Evolutionary conservation across 73 alveolate genomes (phyloP).

Genomic region (Blepharisma japonicum): DNA sequence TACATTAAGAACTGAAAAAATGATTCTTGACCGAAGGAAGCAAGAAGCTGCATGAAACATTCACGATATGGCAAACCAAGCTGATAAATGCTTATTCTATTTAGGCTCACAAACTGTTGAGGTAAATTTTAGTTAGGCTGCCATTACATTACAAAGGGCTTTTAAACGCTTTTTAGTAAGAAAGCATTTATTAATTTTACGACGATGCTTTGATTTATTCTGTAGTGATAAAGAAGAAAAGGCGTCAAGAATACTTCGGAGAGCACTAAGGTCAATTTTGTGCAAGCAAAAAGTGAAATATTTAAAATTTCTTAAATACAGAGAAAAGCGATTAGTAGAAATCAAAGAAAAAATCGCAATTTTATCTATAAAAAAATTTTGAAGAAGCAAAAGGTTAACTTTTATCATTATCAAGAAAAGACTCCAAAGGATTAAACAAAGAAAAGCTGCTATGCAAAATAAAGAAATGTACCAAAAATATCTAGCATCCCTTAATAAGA

Average conservation of each 20-base stretch:
- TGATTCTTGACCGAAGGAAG: too few species aligned
- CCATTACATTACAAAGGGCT: not conserved
- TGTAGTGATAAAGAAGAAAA: too few species aligned
- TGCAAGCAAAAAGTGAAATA: not conserved
- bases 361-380: slow-evolving; percentile 6
- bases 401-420: not conserved
- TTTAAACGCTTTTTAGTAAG: not conserved
- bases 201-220: too few species aligned
- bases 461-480: slow-evolving; percentile 20
- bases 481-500: not conserved
- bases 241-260: too few species aligned
- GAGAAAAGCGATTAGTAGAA: not conserved
- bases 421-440: slow-evolving; percentile 1
- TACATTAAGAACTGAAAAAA: too few species aligned
- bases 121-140: slow-evolving; percentile 12
- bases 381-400: not conserved
- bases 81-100: slow-evolving; percentile 2
- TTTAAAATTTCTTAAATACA: not conserved
- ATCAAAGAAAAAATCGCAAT: slow-evolving; percentile 23
- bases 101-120: slow-evolving; percentile 1
- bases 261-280: not conserved
- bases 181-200: not conserved
- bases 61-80: not conserved
- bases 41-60: not conserved
- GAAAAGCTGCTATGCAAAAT: slow-evolving; percentile 29